phyloP scores from a whole-genome alignment of 371 early-diverging fungal genomes.

The Aphelidium insulamus region DNA sequence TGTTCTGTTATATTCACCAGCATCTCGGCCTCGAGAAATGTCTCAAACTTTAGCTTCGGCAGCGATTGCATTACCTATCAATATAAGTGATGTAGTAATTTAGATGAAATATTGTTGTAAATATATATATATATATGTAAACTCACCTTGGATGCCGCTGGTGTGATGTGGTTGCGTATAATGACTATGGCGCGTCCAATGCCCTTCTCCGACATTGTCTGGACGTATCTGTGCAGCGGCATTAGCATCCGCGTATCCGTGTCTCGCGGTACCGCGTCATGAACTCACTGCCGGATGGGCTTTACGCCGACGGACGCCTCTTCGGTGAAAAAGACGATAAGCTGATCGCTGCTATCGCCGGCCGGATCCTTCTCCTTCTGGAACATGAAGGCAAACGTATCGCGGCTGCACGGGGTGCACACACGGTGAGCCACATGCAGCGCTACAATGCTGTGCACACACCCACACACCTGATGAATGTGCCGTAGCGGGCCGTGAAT shows the following conservation, averaged over 20 bases:
- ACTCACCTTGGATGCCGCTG: slow-evolving; percentile 64
- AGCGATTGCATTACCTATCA: slow-evolving; percentile 3
- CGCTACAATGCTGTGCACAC: background rate
- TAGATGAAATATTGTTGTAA: background rate
- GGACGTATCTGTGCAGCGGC: background rate
- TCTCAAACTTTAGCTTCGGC: slow-evolving; percentile 64
- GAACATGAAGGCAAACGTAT: slow-evolving; percentile 59
- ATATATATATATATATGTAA: slow-evolving; percentile 5
- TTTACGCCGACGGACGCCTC: slow-evolving; percentile 76
- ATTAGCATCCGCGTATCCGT: background rate
- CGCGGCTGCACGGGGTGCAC: slow-evolving; percentile 25
- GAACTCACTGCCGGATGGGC: slow-evolving; percentile 58
- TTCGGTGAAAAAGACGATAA: slow-evolving; percentile 79
- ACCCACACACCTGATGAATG: background rate
- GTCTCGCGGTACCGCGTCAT: background rate
- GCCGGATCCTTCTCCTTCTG: slow-evolving; percentile 55
- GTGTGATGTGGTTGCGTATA: slow-evolving; percentile 56
- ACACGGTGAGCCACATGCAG: background rate
- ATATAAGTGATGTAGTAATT: background rate
- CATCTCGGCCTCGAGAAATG: slow-evolving; percentile 86
- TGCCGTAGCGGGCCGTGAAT: slow-evolving; percentile 30
- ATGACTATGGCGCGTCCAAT: slow-evolving; percentile 32
- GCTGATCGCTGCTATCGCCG: slow-evolving; percentile 61
- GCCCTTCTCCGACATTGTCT: background rate
- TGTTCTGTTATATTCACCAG: slow-evolving; percentile 97